Base-by-base conservation (phyloP, 2,329 filamentous ascomycete genomes). In the Fragosphaeria purpurea region DNA sequence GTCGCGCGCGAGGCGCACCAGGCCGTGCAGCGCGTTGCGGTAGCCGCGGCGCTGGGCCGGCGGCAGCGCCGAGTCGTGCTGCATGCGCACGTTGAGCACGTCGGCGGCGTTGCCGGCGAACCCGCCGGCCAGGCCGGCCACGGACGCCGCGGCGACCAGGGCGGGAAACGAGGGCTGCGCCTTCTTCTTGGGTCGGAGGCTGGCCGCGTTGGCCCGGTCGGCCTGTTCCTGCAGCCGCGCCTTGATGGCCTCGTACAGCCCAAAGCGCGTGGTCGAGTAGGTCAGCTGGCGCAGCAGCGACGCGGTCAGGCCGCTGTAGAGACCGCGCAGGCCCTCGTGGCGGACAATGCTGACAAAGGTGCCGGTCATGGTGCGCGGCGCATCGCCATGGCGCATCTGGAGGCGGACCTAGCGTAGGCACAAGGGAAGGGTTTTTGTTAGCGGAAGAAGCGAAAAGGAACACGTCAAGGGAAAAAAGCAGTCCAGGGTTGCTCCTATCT, bases 71-170 rank as follows among this genome's bases (percentile, higher is more conserved):
- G 86, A 83, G 62, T 84, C 93, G 69, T 95, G 88, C 70, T 98
- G 93, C 93, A 98, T 98, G 58, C 93, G 88, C 46, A 98, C 93
- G 68, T 98, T 98, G 62, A 96, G 76, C 37, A 98, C 89, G 65
- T 98, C 93, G 57, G 90, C 91, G 3, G 90, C 89, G 70, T 97
- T 98, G 57, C 93, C 93, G 6, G 85, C 86, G 44, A 97, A 71
- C 46, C 93, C 93, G 55, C 93, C 93, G 3, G 94, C 68, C 63
- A 96, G 87, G 47, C 93, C 93, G 7, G 93, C 91, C 33, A 81
- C 70, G 31, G 82, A 85, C 48, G 91, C 88, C 67, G 97, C 86
- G 57, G 79, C 86, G 56, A 95, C 77, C 8, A 98, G 82, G n/a
- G 80, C 75, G 9, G 82, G 73, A 60, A 95, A 82, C 2, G 85